phyloP scores from a whole-genome alignment of 495 filamentous ascomycete genomes.

The Aspergillus taichungensis region DNA sequence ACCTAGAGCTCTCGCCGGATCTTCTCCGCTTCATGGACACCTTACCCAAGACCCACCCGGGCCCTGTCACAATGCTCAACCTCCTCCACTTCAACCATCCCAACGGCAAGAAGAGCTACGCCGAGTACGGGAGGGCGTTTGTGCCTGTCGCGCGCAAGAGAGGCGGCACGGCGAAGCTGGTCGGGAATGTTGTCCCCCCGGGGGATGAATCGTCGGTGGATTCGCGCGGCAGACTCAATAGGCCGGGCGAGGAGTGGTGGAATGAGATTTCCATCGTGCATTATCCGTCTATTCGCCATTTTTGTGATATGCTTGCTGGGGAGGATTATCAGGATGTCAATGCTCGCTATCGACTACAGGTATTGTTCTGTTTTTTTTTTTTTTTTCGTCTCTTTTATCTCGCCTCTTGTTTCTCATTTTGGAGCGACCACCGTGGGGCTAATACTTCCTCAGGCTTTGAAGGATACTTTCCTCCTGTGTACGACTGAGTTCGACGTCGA shows the following conservation, averaged over 20 bases:
- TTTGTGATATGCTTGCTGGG: slow-evolving; percentile 54
- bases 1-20: slow-evolving; percentile 45
- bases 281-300: slow-evolving; percentile 56
- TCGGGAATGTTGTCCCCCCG: slow-evolving; percentile 45
- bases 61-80: slow-evolving; percentile 60
- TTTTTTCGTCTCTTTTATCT: background rate
- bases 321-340: slow-evolving; percentile 59
- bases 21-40: slow-evolving; percentile 40
- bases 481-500: slow-evolving; percentile 47
- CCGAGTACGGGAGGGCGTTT: slow-evolving; percentile 51
- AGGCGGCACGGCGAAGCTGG: slow-evolving; percentile 54
- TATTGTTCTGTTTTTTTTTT: slow-evolving; percentile 13
- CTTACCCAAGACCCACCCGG: slow-evolving; percentile 19
- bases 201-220: slow-evolving; percentile 12
- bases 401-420: background rate
- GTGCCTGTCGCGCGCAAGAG: slow-evolving; percentile 41
- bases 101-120: slow-evolving; percentile 44
- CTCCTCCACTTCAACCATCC: slow-evolving; percentile 50
- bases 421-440: background rate
- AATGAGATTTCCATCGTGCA: slow-evolving; percentile 57
- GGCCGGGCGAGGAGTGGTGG: slow-evolving; percentile 34
- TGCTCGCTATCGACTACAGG: slow-evolving; percentile 42
- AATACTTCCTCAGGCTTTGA: slow-evolving; percentile 26
- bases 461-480: slow-evolving; percentile 56
- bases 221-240: slow-evolving; percentile 15